Evolutionary conservation across 108 stramenopile genomes (phyloP).

Genomic region (Nitzschia sp.): DNA sequence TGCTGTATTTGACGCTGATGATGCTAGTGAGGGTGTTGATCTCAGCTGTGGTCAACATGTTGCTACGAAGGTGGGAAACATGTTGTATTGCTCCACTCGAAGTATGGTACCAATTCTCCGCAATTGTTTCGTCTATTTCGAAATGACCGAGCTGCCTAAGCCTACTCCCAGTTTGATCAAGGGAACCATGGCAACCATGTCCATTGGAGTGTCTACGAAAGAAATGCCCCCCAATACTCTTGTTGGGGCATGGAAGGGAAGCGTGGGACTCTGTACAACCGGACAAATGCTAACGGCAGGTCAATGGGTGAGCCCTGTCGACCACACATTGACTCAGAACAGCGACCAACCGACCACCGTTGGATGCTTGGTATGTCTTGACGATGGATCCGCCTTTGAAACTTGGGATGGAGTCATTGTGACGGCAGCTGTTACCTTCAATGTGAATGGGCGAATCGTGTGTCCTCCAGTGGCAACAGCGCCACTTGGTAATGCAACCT

Average conservation of each 20-base stretch:
- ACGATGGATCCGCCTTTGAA: conserved; percentile 81
- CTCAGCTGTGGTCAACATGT: conserved; percentile 90
- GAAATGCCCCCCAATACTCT: conserved; percentile 96
- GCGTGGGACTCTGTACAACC: conserved; percentile 88
- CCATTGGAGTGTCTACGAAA: conserved; percentile 88
- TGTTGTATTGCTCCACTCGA: conserved; percentile 78
- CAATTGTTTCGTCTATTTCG: conserved; percentile 93
- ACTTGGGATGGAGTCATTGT: conserved; percentile 91
- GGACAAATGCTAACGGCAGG: conserved; percentile 86
- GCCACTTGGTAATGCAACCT: conserved; percentile 3
- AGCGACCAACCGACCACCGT: conserved; percentile 78
- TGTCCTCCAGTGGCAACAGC: conserved; percentile 26
- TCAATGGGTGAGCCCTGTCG: conserved; percentile 73
- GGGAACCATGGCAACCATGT: conserved; percentile 61
- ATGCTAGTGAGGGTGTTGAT: conserved; percentile 64
- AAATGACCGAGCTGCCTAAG: conserved; percentile 81
- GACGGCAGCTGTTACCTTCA: conserved; percentile 84
- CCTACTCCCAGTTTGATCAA: conserved; percentile 31
- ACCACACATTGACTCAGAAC: conserved; percentile 55
- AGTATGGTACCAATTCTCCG: conserved; percentile 91
- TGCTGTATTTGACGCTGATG: conserved; percentile 87
- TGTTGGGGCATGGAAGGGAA: conserved; percentile 92
- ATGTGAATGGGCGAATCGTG: conserved; percentile 57
- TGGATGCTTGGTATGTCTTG: conserved; percentile 90
- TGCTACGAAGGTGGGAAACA: conserved; percentile 87